phyloP scores from a whole-genome alignment of 23 red algal genomes.

The Rhodosorus marinus region DNA sequence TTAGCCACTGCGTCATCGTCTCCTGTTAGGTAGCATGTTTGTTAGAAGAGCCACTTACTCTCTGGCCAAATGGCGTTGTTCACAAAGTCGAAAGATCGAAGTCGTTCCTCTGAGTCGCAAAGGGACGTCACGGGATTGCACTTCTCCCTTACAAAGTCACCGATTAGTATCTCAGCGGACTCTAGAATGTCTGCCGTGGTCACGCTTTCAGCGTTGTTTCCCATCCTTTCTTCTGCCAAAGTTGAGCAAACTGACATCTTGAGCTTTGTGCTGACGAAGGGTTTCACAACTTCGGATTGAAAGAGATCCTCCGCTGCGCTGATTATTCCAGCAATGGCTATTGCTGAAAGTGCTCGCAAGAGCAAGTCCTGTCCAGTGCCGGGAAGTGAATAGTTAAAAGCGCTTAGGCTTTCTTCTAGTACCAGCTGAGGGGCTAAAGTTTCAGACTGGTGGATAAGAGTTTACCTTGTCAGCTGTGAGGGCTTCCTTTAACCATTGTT shows the following conservation, averaged over 20 bases:
- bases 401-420: too few relatives aligned
- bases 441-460: not conserved
- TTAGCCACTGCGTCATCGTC: too few relatives aligned
- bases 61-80: slow-evolving; percentile 55
- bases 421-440: too few relatives aligned
- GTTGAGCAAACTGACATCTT: slow-evolving; percentile 19
- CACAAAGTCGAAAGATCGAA: slow-evolving; percentile 50
- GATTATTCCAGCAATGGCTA: slow-evolving; percentile 19
- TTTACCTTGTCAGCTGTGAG: not conserved
- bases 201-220: not conserved
- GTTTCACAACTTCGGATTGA: slow-evolving; percentile 23
- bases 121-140: slow-evolving; percentile 33
- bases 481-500: not conserved
- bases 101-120: slow-evolving; percentile 11
- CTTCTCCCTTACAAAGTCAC: slow-evolving; percentile 1
- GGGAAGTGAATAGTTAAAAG: too few relatives aligned
- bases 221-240: slow-evolving; percentile 8
- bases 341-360: slow-evolving; percentile 17
- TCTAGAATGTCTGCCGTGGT: not conserved
- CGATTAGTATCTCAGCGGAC: not conserved
- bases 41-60: too few relatives aligned
- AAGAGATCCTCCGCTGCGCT: slow-evolving; percentile 37
- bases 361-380: slow-evolving; percentile 3
- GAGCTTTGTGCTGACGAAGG: slow-evolving; percentile 11
- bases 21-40: too few relatives aligned